Base-by-base conservation (phyloP, 140 eudicot genomes). In the Oenanthe javanica region DNA sequence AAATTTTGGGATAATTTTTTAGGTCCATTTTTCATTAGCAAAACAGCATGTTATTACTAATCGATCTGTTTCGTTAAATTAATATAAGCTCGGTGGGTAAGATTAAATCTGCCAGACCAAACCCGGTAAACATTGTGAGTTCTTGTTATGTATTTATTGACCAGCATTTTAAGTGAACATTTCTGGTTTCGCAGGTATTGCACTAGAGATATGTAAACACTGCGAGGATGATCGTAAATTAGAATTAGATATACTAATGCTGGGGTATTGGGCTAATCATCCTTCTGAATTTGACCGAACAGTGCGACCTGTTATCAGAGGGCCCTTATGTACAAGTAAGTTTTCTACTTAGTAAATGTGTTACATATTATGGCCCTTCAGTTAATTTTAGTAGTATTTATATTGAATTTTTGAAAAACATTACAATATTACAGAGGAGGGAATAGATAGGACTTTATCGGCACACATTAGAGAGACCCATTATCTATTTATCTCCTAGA, bases 161-260 rank as follows among this genome's bases (percentile, higher is more conserved):
- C 9, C 49, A 73, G 50, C 15, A 16, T 21, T 8, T 50, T n/a
- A n/a, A 59, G 36, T 50, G 16, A 50, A 50, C 54, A 14, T 14
- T 51, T 51, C 57, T 13, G 15, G 73, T 64, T 12, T 14, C 11
- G 42, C 72, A 83, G 86, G 79, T 74, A 80, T 79, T 79, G 83
- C 86, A 59, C 51, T 79, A 15, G 27, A 79, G 19, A 83, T 83
- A 16, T 77, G 74, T 70, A 48, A 77, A 0, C 72, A 72, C 42
- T n/a, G 50, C 47, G 40, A 59, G 4, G 25, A 16, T 14, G 80
- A 73, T 59, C 23, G 3, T 21, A 46, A 48, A 13, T 12, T 9
- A 21, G 81, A 63, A 8, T 45, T 55, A 48, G 67, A 38, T 15
- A 72, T 67, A 75, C 83, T 79, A 25, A 36, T 12, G 8, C 4